Evolutionary conservation across 2,329 filamentous ascomycete genomes (phyloP), one percentile per base, ranked within the genome.

Genomic region (Colletotrichum magnum): DNA sequence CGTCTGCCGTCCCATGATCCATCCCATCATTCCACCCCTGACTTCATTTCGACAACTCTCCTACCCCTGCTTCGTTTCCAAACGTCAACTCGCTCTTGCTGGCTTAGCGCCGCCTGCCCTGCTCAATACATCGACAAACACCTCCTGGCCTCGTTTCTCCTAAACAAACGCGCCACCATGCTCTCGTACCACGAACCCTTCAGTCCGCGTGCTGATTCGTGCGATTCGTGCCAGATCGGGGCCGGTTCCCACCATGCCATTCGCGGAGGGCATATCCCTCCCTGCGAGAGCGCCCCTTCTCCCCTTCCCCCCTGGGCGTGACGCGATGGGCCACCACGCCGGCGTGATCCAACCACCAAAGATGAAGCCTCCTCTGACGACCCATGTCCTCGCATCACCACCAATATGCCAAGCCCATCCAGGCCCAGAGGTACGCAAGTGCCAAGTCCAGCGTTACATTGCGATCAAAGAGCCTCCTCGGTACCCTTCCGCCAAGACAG

Each of bases 81-180:
- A 68, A 65, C 53, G 60, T 64, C 65, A 36, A 65, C 39, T 54
- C 54, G 48, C 65, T 52, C 48, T 58, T 48, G 36, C 53, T 50
- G 53, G 54, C 41, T 41, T 53, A 57, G 32, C 32, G 32, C 32
- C 32, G 53, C 12, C 18, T 52, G 28, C 32, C 61, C 41, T 54
- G 61, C 28, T 45, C 39, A 43, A 54, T 41, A 36, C 32, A 48
- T 58, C 47, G 53, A 43, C 39, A 64, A 54, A 58, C 26, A 36
- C 24, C 64, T 63, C 58, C 64, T 67, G 51, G 58, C n/a, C 59
- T 58, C 59, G 59, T 68, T 68, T 68, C 64, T 36, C 47, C 59
- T 68, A 50, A 28, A 59, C 60, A 57, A 65, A 59, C 47, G 48
- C 58, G 48, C 59, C 64, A 64, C 59, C 52, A 45, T 36, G n/a